These are phyloP conservation scores for Coprinopsis cinerea DNA, from an alignment of 768 basidiomycete species.

Conservation along the genomic window DNA sequence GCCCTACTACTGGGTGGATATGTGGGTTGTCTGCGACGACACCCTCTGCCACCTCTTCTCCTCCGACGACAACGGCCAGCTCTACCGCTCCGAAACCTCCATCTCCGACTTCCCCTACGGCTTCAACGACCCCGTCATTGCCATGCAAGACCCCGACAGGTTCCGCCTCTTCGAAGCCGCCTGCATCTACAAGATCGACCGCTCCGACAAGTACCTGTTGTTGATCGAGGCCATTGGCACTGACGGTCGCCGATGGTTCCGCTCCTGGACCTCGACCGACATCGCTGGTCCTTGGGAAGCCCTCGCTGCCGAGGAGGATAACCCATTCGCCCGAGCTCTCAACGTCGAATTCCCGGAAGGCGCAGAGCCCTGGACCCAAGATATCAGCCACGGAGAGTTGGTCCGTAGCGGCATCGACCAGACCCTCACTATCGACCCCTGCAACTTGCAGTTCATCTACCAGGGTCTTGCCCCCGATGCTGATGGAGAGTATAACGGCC, in stretches of 20 bases:
- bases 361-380: conserved; percentile 11
- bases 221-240: conserved; percentile 17
- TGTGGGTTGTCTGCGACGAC: conserved; percentile 20
- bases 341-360: conserved; percentile 14
- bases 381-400: conserved; percentile 20
- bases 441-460: conserved; percentile 15
- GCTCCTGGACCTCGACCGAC: conserved; percentile 14
- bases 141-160: conserved; percentile 12
- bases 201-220: conserved; percentile 11
- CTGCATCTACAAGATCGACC: not conserved
- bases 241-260: conserved; percentile 13
- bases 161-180: conserved; percentile 6
- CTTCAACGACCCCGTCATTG: conserved; percentile 15
- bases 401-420: conserved; percentile 14
- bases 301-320: conserved; percentile 9
- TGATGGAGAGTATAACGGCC: conserved; percentile 8
- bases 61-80: conserved; percentile 18
- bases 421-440: conserved; percentile 13
- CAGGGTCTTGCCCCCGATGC: conserved; percentile 14
- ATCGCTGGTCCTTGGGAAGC: conserved; percentile 13
- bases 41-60: conserved; percentile 17
- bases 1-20: conserved; percentile 17
- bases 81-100: conserved; percentile 16
- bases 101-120: conserved; percentile 16
- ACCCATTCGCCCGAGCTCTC: conserved; percentile 12